Base-by-base conservation (phyloP, 768 basidiomycete genomes). In the Podaxis carcinomalis region DNA sequence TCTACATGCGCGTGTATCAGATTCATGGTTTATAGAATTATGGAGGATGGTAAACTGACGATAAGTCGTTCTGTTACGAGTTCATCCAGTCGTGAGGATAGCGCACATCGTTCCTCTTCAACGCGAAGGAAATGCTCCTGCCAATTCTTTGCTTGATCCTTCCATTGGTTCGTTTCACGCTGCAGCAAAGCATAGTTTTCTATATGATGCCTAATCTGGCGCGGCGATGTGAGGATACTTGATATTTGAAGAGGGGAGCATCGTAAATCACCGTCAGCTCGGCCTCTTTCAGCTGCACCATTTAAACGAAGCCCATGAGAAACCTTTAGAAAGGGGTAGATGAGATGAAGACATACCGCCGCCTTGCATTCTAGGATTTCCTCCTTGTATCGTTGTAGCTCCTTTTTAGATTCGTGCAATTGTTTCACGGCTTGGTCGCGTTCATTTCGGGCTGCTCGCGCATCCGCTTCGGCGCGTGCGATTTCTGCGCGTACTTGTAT, bases 101-200 rank as follows among this genome's bases (percentile, higher is more conserved):
- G 78, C 4, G 78, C 77, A 32, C 79, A 81, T 58, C 88, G 80
- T 59, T 90, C 88, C 58, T 86, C 78, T 63, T 92, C 89, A 49
- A 89, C 87, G 14, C 88, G 83, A 39, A 86, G 74, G 69, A 89
- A 91, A 65, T 90, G 88, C 21, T 89, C 89, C 70, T 91, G 90
- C 90, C 90, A 92, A 65, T 87, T 87, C 56, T 78, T 77, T 0
- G 88, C 82, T 66, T 91, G 90, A 53, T 86, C 83, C 70, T 89
- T 90, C 88, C 88, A 90, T 56, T 90, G 88, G 0, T 72, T 74
- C 0, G 83, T 76, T 68, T 92, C 89, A 52, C 86, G 79, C 25
- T 83, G 82, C 32, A 90, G 76, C 57, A 84, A 85, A 1, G 78
- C 69, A 56, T 89, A 84, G 5, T 83, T 83, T 52, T 88, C 84